phyloP scores from a whole-genome alignment of 345 rosid genomes.

The Gossypioides kirkii region DNA sequence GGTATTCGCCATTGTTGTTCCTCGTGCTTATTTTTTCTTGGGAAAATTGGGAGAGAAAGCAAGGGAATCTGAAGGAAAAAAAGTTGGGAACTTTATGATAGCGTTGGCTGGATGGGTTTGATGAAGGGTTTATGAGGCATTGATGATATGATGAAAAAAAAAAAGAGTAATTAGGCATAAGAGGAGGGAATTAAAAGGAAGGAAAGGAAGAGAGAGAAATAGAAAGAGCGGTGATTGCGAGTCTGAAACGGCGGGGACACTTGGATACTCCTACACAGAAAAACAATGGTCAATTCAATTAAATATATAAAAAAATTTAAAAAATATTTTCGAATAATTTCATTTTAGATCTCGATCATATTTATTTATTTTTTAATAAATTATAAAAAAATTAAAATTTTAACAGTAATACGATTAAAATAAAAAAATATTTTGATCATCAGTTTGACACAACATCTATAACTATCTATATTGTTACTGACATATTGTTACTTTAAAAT shows the following conservation, averaged over 20 bases:
- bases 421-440: no score
- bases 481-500: no score
- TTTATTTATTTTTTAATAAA: no score
- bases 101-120: background rate
- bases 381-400: no score
- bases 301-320: no score
- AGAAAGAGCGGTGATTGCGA: slow-evolving; percentile 1
- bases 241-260: slow-evolving; percentile 26
- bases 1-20: slow-evolving; percentile 23
- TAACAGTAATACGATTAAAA: no score
- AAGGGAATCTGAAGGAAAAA: background rate
- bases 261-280: background rate
- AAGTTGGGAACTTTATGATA: slow-evolving; percentile 10
- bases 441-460: no score
- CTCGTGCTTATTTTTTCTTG: background rate
- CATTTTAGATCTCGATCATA: no score
- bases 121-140: slow-evolving; percentile 29
- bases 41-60: background rate
- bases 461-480: no score
- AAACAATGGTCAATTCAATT: background rate
- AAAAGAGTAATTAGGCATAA: no score
- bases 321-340: no score
- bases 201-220: background rate
- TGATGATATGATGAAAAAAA: slow-evolving; percentile 9
- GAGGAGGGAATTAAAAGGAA: background rate